A percentile compares a stretch with the other conserved stretches of the same genome.
These are phyloP conservation scores for Syzygium aqueum DNA, from an alignment of 345 rosid genomes.

Conservation along the genomic window DNA sequence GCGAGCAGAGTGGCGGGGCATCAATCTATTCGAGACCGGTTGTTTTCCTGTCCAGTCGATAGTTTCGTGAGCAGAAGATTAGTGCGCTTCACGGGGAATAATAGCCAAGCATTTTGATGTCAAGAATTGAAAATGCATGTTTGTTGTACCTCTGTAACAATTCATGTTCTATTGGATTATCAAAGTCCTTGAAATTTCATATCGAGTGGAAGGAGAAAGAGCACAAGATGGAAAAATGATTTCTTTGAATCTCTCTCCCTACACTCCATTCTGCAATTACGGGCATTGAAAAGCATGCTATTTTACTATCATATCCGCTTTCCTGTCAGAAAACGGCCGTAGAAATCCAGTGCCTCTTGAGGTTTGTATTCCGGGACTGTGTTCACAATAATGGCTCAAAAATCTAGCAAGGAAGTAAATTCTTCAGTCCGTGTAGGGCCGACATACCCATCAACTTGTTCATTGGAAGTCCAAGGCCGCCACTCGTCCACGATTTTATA, in stretches of 20 bases:
- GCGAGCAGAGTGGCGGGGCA: neutral
- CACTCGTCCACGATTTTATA: conserved; percentile 66
- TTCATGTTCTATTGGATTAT: neutral
- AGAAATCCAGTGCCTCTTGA: conserved; percentile 64
- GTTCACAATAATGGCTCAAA: neutral
- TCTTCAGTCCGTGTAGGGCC: neutral
- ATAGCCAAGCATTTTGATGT: neutral
- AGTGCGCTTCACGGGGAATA: neutral
- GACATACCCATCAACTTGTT: conserved; percentile 68
- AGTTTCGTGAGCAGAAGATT: neutral
- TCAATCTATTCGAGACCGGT: neutral
- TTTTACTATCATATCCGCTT: conserved; percentile 20
- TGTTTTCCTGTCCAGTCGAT: neutral
- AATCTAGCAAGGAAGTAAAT: neutral
- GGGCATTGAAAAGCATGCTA: neutral
- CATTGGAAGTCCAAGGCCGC: conserved; percentile 71
- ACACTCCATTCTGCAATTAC: neutral
- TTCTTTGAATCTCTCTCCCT: neutral
- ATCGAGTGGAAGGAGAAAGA: neutral
- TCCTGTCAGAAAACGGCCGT: conserved; percentile 63
- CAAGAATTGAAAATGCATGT: neutral
- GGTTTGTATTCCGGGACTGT: conserved; percentile 90
- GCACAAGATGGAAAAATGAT: neutral
- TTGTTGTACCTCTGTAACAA: neutral
- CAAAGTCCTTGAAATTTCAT: neutral